phyloP scores from a whole-genome alignment of 306 rosid species.

The Dalbergia oliveri region DNA sequence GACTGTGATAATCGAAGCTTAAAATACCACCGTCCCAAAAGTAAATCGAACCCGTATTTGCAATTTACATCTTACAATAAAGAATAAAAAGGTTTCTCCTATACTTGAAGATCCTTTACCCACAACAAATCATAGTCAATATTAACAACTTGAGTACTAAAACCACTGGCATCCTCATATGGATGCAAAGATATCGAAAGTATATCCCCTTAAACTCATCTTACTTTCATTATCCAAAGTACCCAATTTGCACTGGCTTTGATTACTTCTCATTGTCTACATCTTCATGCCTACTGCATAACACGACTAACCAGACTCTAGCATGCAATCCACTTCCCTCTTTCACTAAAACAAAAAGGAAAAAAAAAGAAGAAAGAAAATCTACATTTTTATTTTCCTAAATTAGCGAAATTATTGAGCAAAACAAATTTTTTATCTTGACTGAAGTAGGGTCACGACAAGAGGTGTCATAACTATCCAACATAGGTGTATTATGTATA shows the following conservation, averaged over 20 bases:
- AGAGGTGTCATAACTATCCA: constrained; percentile 37
- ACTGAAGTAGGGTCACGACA: constrained; percentile 38
- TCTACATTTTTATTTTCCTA: constrained; percentile 36
- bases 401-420: constrained; percentile 43
- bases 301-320: neutral
- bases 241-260: neutral
- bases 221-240: neutral
- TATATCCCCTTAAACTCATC: neutral
- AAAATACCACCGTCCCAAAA: neutral
- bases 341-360: constrained; percentile 1
- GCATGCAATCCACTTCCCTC: constrained; percentile 28
- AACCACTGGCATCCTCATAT: neutral
- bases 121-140: neutral
- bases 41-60: neutral
- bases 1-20: neutral
- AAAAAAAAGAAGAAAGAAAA: neutral
- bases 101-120: neutral
- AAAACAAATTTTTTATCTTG: constrained; percentile 40
- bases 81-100: neutral
- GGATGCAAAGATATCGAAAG: neutral
- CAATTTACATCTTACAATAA: neutral
- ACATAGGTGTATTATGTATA: constrained; percentile 37
- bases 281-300: neutral
- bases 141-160: neutral
- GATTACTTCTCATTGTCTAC: neutral